These are phyloP conservation scores for Gloeopeniophorella convolvens DNA, from an alignment of 768 basidiomycete species.

Conservation along the genomic window DNA sequence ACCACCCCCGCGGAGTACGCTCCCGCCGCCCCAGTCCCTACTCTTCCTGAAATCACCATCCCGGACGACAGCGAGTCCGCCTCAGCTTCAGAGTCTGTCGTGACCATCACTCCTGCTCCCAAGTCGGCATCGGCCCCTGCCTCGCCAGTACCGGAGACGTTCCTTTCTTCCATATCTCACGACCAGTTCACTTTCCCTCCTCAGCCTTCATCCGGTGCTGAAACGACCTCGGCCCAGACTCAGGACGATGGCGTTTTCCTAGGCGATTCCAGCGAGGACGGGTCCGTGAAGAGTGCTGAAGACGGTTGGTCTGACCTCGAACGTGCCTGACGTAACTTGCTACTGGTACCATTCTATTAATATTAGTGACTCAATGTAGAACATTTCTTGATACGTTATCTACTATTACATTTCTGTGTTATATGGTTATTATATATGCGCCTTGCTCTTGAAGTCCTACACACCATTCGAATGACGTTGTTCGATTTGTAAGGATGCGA, in stretches of 20 bases:
- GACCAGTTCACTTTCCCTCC: constrained; percentile 15
- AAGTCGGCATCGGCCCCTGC: neutral
- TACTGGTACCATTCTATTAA: too few relatives aligned
- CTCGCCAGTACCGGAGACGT: neutral
- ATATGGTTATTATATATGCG: too few relatives aligned
- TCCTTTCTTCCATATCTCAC: constrained; percentile 6
- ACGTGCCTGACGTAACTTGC: neutral
- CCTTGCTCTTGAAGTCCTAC: too few relatives aligned
- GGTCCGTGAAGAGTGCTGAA: neutral
- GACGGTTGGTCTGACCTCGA: constrained; percentile 14
- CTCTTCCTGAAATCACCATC: neutral
- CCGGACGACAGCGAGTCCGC: too few relatives aligned
- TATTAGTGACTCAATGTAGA: too few relatives aligned
- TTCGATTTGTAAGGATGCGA: too few relatives aligned
- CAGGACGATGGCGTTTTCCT: constrained; percentile 7
- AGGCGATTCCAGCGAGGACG: constrained; percentile 3
- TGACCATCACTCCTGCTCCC: neutral
- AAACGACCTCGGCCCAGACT: neutral
- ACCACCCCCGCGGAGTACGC: constrained; percentile 1
- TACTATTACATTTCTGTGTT: too few relatives aligned
- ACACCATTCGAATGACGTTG: too few relatives aligned
- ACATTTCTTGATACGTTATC: neutral
- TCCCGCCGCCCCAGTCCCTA: neutral
- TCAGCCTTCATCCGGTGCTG: neutral
- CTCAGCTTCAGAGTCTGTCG: neutral